Percentiles rank a stretch among this genome's conserved stretches.
Conservation (phyloP, 2,329 filamentous ascomycete species). For the Monilinia fructigena region DNA sequence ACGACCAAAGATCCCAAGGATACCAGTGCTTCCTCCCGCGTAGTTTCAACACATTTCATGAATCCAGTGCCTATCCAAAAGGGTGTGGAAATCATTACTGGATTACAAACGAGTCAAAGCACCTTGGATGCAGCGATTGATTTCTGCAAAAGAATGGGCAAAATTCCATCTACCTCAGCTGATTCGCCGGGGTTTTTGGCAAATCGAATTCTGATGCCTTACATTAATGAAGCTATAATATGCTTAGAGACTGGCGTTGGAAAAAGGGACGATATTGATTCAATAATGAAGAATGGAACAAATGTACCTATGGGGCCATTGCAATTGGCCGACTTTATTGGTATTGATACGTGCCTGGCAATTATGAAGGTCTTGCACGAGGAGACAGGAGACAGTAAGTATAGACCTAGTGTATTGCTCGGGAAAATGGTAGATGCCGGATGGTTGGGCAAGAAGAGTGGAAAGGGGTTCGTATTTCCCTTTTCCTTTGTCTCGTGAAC, state of each 20-base stretch:
- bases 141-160: constrained; percentile 91
- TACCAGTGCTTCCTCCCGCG: constrained; percentile 77
- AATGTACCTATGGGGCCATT: constrained; percentile 98
- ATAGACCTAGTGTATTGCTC: constrained; percentile 82
- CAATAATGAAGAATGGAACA: constrained; percentile 98
- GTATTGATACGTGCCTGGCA: constrained; percentile 89
- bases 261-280: constrained; percentile 85
- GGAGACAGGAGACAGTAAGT: constrained; percentile 95
- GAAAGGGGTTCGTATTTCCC: constrained; percentile 61
- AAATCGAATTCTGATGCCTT: constrained; percentile 97
- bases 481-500: background rate
- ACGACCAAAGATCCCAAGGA: constrained; percentile 77
- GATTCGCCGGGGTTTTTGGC: constrained; percentile 94
- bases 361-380: constrained; percentile 95
- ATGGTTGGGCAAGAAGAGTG: constrained; percentile 96
- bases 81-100: constrained; percentile 95
- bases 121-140: constrained; percentile 80
- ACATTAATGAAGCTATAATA: constrained; percentile 97
- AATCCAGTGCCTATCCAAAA: constrained; percentile 97
- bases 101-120: constrained; percentile 80
- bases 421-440: constrained; percentile 97
- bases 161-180: constrained; percentile 81
- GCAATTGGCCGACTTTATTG: constrained; percentile 93
- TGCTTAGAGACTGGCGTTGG: constrained; percentile 94
- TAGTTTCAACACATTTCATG: constrained; percentile 98